A percentile compares a stretch with the other conserved stretches of the same genome.
Conservation (phyloP, 306 rosid genomes). For the Prunus kanzakura region DNA sequence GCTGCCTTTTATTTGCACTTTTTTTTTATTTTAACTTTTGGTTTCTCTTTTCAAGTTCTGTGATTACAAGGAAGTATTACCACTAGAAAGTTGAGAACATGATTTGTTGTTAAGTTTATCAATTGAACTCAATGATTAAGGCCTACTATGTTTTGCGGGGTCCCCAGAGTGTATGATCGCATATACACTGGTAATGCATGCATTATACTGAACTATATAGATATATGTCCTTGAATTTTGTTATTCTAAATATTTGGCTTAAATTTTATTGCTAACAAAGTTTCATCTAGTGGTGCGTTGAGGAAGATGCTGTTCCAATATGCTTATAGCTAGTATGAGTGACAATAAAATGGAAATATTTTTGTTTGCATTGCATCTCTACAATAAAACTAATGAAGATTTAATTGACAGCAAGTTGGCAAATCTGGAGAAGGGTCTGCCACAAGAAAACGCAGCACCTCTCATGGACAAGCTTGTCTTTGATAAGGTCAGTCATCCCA, state of each 20-base stretch:
- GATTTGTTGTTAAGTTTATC: not conserved
- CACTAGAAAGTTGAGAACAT: too few species aligned
- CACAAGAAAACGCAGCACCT: constrained; percentile 79
- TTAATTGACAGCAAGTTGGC: constrained; percentile 56
- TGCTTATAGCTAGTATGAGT: constrained; percentile 77
- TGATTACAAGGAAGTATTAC: not conserved
- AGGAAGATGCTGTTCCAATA: constrained; percentile 57
- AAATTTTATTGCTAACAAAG: constrained; percentile 37
- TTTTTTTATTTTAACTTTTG: too few species aligned
- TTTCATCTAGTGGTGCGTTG: constrained; percentile 64
- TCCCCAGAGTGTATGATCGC: constrained; percentile 86
- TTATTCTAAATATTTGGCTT: constrained; percentile 14
- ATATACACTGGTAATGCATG: constrained; percentile 49
- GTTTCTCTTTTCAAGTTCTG: not conserved
- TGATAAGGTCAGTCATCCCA: constrained; percentile 50
- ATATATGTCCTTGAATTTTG: constrained; percentile 7
- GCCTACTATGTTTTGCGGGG: constrained; percentile 87
- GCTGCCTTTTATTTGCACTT: too few species aligned
- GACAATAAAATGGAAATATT: not conserved
- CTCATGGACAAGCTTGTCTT: constrained; percentile 79
- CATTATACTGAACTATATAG: not conserved
- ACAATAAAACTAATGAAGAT: constrained; percentile 32
- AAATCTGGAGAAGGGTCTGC: constrained; percentile 72
- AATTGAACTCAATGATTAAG: constrained; percentile 15
- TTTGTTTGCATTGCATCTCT: constrained; percentile 16